phyloP scores from a whole-genome alignment of 768 basidiomycete species.

The Lentinula aciculospora region DNA sequence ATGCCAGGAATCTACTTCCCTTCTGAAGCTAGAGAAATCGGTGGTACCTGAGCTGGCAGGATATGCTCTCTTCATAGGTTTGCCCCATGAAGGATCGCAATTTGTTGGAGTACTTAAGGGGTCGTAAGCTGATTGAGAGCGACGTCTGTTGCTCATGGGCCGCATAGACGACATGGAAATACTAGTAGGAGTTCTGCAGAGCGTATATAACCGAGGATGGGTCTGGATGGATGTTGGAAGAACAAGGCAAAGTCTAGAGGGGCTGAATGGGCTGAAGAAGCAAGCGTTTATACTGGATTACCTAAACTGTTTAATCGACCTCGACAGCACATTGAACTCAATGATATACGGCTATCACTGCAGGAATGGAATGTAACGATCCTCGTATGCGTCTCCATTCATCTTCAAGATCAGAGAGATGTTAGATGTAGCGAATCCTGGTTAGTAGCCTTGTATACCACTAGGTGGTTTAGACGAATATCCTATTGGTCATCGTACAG shows the following conservation, averaged over 20 bases:
- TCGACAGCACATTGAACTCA: no score
- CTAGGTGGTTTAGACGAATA: no score
- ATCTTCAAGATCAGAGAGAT: no score
- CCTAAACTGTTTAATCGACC: not conserved
- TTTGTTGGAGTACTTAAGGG: slow-evolving; percentile 29
- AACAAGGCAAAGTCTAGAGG: not conserved
- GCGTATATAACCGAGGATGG: not conserved
- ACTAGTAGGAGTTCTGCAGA: not conserved
- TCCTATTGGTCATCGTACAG: no score
- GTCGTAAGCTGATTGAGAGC: slow-evolving; percentile 48
- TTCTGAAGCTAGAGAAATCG: slow-evolving; percentile 25
- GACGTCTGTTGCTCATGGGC: slow-evolving; percentile 34
- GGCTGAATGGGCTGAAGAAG: not conserved
- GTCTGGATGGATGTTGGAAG: not conserved
- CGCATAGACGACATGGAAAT: slow-evolving; percentile 18
- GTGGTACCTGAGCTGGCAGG: slow-evolving; percentile 14
- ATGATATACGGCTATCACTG: no score
- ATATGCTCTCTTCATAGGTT: slow-evolving; percentile 44
- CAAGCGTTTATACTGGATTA: not conserved
- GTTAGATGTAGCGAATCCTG: no score
- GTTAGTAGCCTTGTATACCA: no score
- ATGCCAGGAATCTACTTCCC: slow-evolving; percentile 49
- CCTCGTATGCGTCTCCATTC: no score
- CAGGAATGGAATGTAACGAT: no score
- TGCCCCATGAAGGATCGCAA: slow-evolving; percentile 32